phyloP scores from a whole-genome alignment of 192 early-diverging fungal species.

The Polychytrium aggregatum region DNA sequence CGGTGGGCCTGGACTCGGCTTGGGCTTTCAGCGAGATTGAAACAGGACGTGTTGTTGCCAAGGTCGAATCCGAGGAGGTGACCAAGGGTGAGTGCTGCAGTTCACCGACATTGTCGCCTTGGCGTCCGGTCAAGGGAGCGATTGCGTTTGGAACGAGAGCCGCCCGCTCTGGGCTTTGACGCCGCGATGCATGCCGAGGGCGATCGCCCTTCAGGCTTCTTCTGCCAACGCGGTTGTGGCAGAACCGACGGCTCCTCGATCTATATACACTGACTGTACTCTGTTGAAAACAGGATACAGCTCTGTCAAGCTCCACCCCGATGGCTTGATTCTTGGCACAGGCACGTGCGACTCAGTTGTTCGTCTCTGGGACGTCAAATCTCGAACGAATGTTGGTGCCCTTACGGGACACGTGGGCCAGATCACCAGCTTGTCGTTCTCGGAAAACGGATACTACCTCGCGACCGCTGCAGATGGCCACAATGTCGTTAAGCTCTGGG shows the following conservation, averaged over 20 bases:
- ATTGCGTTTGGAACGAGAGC: no score
- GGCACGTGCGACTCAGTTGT: constrained; percentile 61
- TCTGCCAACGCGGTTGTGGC: no score
- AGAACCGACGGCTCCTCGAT: no score
- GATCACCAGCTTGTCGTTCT: constrained; percentile 68
- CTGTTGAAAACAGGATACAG: constrained; percentile 59
- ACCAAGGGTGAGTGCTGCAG: constrained; percentile 24
- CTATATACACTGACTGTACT: no score
- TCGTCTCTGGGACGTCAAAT: constrained; percentile 76
- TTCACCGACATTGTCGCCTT: no score
- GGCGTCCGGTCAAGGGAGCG: no score
- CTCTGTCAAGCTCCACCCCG: constrained; percentile 73
- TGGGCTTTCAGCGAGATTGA: constrained; percentile 75
- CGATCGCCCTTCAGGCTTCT: no score
- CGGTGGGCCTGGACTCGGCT: constrained; percentile 56
- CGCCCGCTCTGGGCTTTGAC: no score
- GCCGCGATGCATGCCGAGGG: no score
- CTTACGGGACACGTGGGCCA: constrained; percentile 46
- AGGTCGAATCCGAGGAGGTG: constrained; percentile 27
- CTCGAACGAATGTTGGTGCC: constrained; percentile 47
- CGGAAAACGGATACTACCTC: constrained; percentile 90
- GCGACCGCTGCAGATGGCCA: constrained; percentile 60
- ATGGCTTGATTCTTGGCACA: constrained; percentile 77
- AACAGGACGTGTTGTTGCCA: constrained; percentile 41
- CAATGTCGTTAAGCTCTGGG: constrained; percentile 76